A percentile compares a stretch with the other conserved stretches of the same genome.
Evolutionary conservation across 108 stramenopile genomes (phyloP).

Genomic region (Licmophora abbreviata): DNA sequence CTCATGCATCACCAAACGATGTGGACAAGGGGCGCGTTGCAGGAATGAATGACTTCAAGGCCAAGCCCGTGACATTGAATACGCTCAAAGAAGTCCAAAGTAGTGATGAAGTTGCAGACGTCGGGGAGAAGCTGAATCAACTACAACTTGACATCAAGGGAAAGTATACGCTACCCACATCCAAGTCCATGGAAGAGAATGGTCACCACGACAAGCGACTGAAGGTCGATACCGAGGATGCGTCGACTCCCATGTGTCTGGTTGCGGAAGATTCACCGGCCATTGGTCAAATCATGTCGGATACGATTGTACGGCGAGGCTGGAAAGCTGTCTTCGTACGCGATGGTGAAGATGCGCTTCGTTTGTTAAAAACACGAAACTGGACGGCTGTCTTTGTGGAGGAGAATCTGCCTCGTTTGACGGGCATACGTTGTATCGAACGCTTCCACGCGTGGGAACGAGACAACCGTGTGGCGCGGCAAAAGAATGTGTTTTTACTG

Average conservation of each 20-base stretch:
- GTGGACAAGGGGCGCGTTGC: conserved; percentile 41
- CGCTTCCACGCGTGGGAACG: conserved; percentile 50
- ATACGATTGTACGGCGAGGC: conserved; percentile 16
- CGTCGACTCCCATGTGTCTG: conserved; percentile 3
- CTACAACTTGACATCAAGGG: conserved; percentile 4
- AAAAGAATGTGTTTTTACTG: conserved; percentile 33
- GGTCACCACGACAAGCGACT: conserved; percentile 2
- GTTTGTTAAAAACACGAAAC: conserved; percentile 42
- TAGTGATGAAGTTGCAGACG: conserved; percentile 11
- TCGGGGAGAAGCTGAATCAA: conserved; percentile 15
- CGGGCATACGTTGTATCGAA: conserved; percentile 22
- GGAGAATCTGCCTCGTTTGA: conserved; percentile 25
- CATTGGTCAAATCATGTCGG: not conserved
- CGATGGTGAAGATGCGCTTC: conserved; percentile 35
- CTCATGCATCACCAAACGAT: conserved; percentile 50
- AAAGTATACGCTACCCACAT: not conserved
- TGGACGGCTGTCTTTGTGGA: conserved; percentile 42
- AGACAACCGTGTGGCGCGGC: conserved; percentile 22
- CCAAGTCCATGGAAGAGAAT: not conserved
- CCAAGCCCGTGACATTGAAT: conserved; percentile 54
- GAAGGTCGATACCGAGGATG: not conserved
- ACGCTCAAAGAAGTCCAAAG: conserved; percentile 36
- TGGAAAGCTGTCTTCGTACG: conserved; percentile 41
- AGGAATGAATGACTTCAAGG: conserved; percentile 59
- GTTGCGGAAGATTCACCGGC: conserved; percentile 16